Base-by-base conservation (phyloP, 129 eudicot species). In the Helianthus annuus region DNA sequence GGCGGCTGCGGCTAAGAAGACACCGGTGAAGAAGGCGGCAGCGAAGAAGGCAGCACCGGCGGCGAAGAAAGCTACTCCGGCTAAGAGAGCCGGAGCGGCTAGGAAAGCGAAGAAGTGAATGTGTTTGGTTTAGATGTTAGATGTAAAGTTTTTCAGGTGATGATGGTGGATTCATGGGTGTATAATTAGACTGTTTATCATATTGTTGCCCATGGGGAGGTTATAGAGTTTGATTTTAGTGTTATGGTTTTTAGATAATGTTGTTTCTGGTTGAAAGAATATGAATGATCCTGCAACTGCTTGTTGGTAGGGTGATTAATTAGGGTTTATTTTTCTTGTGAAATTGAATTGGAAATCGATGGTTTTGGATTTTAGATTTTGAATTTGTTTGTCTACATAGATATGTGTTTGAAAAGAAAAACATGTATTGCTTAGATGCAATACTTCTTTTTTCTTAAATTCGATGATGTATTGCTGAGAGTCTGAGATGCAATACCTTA, bases 161-260 rank as follows among this genome's bases (percentile, higher is more conserved):
- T 27, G 32, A 27, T 22, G 13, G 1, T 19, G 62, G 16, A 52
- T 52, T 24, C 57, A 52, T 52, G 57, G 57, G 24, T 15, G 57
- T 15, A n/a, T 52, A 8, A 5, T 1, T 15, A 52, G 57, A 52
- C 15, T 52, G 22, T 19, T 19, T 19, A 19, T 19, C 22, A 19
- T 19, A 19, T 19, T 19, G 22, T n/a, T 52, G 15, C 57, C 24
- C 57, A 52, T 52, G 24, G 10, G 10, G 22, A 13, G 17, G 17
- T 56, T 56, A 56, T 56, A 56, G 36, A 56, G 62, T 56, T 56
- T 13, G 14, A 56, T 56, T 34, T 56, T 19, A 19, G 22, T 56
- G 22, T 19, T 19, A 0, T 19, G 0, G 0, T 19, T 19, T 19
- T 19, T 19, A 19, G 22, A 19, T 19, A 0, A 19, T 32, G 3